phyloP scores from a whole-genome alignment of 1,284 basidiomycete species.

The Singerocomus rubriflavus region DNA sequence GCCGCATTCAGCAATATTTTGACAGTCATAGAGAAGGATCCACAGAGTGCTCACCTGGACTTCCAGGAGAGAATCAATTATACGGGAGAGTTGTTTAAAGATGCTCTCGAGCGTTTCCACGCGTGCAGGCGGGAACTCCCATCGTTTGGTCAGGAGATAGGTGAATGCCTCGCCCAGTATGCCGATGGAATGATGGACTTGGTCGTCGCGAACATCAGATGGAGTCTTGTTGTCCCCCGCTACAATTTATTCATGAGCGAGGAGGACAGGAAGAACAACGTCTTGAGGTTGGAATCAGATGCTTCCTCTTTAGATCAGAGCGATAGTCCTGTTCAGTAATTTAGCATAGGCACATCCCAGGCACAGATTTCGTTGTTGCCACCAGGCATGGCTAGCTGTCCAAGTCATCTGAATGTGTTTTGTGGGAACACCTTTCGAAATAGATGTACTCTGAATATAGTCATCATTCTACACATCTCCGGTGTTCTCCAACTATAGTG shows the following conservation, averaged over 20 bases:
- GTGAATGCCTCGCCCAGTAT: not conserved
- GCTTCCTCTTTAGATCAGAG: too few relatives aligned
- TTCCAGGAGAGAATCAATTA: slow-evolving; percentile 19
- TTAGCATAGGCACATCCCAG: too few relatives aligned
- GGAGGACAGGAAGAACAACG: not conserved
- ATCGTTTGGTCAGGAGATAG: slow-evolving; percentile 2
- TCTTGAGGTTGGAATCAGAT: not conserved
- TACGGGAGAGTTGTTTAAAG: slow-evolving; percentile 12
- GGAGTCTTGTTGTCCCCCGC: not conserved
- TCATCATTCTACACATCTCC: too few relatives aligned
- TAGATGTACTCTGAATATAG: too few relatives aligned
- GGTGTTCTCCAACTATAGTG: too few relatives aligned
- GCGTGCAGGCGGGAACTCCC: slow-evolving; percentile 5
- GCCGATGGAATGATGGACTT: not conserved
- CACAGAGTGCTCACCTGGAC: slow-evolving; percentile 16
- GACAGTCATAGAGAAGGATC: slow-evolving; percentile 18
- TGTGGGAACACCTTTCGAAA: too few relatives aligned
- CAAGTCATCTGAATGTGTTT: too few relatives aligned
- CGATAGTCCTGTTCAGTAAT: too few relatives aligned
- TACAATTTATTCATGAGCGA: not conserved
- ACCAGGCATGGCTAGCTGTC: too few relatives aligned
- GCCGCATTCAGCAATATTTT: slow-evolving; percentile 3
- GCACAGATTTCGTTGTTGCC: too few relatives aligned
- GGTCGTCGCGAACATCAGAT: not conserved
- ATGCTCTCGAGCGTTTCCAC: slow-evolving; percentile 7